Base-by-base conservation (phyloP, 805 yeast species). In the Ogataea allantospora region DNA sequence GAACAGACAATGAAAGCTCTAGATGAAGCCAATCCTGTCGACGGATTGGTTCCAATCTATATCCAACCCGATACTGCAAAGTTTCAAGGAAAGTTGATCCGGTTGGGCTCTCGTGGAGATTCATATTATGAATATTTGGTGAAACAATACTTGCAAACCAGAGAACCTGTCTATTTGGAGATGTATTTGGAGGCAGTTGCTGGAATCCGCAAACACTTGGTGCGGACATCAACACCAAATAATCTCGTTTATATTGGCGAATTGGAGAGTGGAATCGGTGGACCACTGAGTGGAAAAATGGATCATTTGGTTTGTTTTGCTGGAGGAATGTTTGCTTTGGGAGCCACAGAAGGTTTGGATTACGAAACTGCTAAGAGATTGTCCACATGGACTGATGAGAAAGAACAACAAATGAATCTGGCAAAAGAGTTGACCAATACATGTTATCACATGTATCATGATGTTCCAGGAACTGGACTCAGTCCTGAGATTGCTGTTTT, bases 271-370 rank as follows among this genome's bases (percentile, higher is more conserved):
- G 96, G 96, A 8, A 51, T 86, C n/a, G 63, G 60, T 6, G 80
- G 83, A 0, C 63, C 67, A 3, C 59, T 82, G 11, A 75, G 82
- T 11, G 66, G 78, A 12, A 88, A 87, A 56, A 86, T 89, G 95
- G 96, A 89, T 57, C 96, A 89, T 62, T 67, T 87, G 43, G 96
- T 88, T 17, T 89, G 97, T 60, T 88, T 88, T 62, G 77, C 85
- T 55, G 95, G 96, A 40, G 96, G 96, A 0, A 70, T 85, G 44
- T 73, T 89, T 44, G 93, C 95, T 1, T 64, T 88, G 36, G 96
- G 96, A 18, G 95, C 96, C 11, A 89, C 96, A 2, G 77, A 74
- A 31, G 97, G 97, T 7, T 56, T 66, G 19, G 63, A 81, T 1
- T 53, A 75, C 16, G 61, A 60, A 8, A 73, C 70, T 10, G 95